phyloP scores from a whole-genome alignment of 805 yeast species.

The Danielia reshetovae region DNA sequence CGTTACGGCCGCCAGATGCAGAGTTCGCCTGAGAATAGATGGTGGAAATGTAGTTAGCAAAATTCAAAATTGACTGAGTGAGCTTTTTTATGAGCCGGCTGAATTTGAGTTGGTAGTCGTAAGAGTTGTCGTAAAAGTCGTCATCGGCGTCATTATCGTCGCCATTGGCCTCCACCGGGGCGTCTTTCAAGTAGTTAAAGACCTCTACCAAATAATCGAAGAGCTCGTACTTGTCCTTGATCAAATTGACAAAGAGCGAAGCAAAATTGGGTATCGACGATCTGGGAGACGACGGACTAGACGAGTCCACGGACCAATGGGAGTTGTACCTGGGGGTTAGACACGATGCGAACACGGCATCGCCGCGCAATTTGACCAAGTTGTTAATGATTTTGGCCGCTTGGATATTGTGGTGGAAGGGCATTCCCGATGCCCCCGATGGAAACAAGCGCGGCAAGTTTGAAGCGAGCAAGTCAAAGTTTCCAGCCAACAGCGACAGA shows the following conservation, averaged over 20 bases:
- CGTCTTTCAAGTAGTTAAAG: constrained; percentile 3
- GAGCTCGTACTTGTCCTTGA: constrained; percentile 35
- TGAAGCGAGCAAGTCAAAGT: constrained; percentile 1
- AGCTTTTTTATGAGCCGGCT: constrained; percentile 35
- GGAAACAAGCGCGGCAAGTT: background rate
- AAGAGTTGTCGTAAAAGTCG: constrained; percentile 22
- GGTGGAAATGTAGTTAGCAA: constrained; percentile 29
- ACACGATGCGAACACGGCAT: background rate
- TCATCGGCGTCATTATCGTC: constrained; percentile 13
- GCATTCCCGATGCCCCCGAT: background rate
- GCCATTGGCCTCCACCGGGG: constrained; percentile 2
- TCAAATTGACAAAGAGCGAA: constrained; percentile 15
- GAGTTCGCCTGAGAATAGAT: constrained; percentile 9
- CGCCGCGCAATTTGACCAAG: constrained; percentile 1
- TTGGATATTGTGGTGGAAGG: constrained; percentile 6
- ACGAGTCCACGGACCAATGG: background rate
- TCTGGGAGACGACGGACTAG: background rate
- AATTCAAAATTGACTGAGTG: constrained; percentile 22
- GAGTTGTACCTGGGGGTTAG: background rate
- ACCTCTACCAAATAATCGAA: constrained; percentile 35
- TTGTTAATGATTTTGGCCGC: constrained; percentile 4
- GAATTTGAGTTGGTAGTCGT: constrained; percentile 39
- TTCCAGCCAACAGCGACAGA: constrained; percentile 19
- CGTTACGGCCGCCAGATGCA: constrained; percentile 1
- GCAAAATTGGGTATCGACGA: constrained; percentile 2